Evolutionary conservation across 495 filamentous ascomycete species (phyloP).

Genomic region (Xylaria nigripes): DNA sequence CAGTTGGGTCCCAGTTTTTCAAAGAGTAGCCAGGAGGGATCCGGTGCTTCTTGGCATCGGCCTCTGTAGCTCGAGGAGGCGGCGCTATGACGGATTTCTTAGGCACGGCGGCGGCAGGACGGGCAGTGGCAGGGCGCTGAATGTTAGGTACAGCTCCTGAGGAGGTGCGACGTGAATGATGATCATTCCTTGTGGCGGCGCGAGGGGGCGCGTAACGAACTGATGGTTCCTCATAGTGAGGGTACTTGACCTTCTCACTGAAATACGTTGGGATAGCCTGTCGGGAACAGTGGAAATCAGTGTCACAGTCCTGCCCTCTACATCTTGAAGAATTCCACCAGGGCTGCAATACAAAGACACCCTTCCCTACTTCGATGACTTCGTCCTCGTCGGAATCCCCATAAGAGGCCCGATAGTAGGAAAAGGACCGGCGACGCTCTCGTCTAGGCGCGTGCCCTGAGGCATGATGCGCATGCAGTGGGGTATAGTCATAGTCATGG

Average conservation of each 20-base stretch:
- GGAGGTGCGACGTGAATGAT: conserved; percentile 37
- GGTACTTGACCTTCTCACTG: conserved; percentile 33
- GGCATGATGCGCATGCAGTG: neutral
- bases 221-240: conserved; percentile 27
- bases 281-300: conserved; percentile 49
- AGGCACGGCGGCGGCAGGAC: conserved; percentile 28
- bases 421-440: conserved; percentile 44
- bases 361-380: conserved; percentile 41
- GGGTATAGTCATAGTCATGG: conserved; percentile 3
- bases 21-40: conserved; percentile 90
- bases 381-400: conserved; percentile 57
- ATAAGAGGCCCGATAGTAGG: conserved; percentile 49
- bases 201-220: conserved; percentile 9
- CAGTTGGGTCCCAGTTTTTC: conserved; percentile 97
- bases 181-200: conserved; percentile 35
- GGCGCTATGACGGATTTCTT: conserved; percentile 15
- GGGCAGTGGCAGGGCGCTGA: conserved; percentile 34
- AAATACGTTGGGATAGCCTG: conserved; percentile 35
- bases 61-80: conserved; percentile 53
- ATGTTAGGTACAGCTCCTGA: conserved; percentile 33
- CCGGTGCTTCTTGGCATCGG: conserved; percentile 67
- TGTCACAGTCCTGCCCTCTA: conserved; percentile 41
- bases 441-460: conserved; percentile 25
- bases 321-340: conserved; percentile 27
- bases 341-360: conserved; percentile 40